Base-by-base conservation (phyloP, 352 stramenopile genomes). In the Blastocystis sp. region DNA sequence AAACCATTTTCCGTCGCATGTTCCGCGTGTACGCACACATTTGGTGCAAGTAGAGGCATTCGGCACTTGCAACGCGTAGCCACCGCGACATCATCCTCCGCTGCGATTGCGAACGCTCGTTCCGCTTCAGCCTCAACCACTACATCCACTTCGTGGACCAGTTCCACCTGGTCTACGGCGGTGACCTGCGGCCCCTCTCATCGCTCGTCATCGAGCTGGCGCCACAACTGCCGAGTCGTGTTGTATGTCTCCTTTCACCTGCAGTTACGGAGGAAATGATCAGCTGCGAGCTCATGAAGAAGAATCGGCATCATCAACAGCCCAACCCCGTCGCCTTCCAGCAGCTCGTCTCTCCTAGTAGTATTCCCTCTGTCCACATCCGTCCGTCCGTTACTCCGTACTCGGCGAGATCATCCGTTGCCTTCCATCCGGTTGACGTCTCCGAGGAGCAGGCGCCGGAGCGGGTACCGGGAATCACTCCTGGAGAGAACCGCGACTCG, bases 61-160 rank as follows among this genome's bases (percentile, higher is more conserved):
- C 48, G 48, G 5, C 48, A 14, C 14, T 14, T 7, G 5, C 14
- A 56, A 56, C 48, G 5, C 14, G 48, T 56, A 66, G 48, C 21
- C 74, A 84, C 43, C 21, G 28, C 9, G 40, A 66, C 9, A 21
- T 67, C 7, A 23, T 84, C 34, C 10, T 69, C 1, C 52, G 3
- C 21, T 69, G 41, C 43, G 56, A 52, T 9, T 69, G 56, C 7
- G 60, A 66, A 28, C 14, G 56, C n/a, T 62, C 34, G 45, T 84
- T 84, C 17, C 34, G 48, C 2, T 84, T 84, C 74, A 84, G 74
- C 69, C 11, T 84, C 1, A 84, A 53, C 40, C 74, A 84, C 61
- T 84, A 67, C 48, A 21, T 84, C 23, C 66, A 84, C 43, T 84
- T 84, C 28, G 74, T 84, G 4, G 56, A 84, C n/a, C 74, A 84